These are phyloP conservation scores for Massarina eburnea DNA, from an alignment of 2,329 filamentous ascomycete species.

Conservation along the genomic window DNA sequence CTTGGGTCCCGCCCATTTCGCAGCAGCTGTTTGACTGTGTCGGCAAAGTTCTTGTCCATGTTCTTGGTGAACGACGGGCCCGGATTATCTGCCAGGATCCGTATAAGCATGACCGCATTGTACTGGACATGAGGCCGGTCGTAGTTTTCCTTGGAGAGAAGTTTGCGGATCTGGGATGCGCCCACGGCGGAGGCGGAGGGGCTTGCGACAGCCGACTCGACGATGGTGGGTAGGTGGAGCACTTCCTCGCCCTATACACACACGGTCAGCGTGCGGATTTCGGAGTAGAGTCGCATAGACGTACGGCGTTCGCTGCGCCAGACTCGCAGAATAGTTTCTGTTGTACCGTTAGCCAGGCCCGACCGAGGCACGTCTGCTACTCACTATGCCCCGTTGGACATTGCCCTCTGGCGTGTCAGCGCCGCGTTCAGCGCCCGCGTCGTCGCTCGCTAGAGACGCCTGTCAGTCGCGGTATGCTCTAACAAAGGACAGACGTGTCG, in stretches of 20 bases:
- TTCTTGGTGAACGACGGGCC: slow-evolving; percentile 89
- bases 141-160: slow-evolving; percentile 71
- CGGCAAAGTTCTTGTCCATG: slow-evolving; percentile 80
- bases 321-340: slow-evolving; percentile 83
- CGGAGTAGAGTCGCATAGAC: slow-evolving; percentile 2
- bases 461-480: slow-evolving; percentile 15
- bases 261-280: slow-evolving; percentile 17
- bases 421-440: slow-evolving; percentile 24
- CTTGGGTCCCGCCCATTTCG: slow-evolving; percentile 69
- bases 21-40: slow-evolving; percentile 73
- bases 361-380: slow-evolving; percentile 30
- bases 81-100: slow-evolving; percentile 90
- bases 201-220: slow-evolving; percentile 92
- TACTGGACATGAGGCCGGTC: slow-evolving; percentile 75
- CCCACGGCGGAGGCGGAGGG: slow-evolving; percentile 81
- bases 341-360: slow-evolving; percentile 14
- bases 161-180: slow-evolving; percentile 78
- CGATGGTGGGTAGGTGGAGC: slow-evolving; percentile 86
- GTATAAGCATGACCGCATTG: slow-evolving; percentile 92
- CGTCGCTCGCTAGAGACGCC: slow-evolving; percentile 27
- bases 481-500: too few relatives aligned
- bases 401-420: slow-evolving; percentile 68
- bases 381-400: slow-evolving; percentile 67
- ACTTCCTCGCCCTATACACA: slow-evolving; percentile 77
- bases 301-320: slow-evolving; percentile 56